These are phyloP conservation scores for Amylostereum areolatum DNA, from an alignment of 1,284 basidiomycete species.

Conservation along the genomic window DNA sequence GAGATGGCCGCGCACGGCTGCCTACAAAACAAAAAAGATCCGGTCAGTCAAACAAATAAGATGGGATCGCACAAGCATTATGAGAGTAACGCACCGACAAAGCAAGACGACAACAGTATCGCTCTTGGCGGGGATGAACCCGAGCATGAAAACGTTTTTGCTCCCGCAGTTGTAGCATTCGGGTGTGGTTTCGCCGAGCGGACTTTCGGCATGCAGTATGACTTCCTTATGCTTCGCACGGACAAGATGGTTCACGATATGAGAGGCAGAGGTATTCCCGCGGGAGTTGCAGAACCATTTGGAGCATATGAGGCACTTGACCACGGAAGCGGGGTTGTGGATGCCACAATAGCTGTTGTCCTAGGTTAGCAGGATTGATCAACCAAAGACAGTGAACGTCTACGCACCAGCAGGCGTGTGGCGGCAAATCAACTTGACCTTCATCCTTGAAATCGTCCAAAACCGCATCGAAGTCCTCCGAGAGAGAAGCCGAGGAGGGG, in stretches of 20 bases:
- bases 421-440: conserved; percentile 74
- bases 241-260: conserved; percentile 98
- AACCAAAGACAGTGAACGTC: neutral
- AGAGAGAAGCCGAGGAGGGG: conserved; percentile 36
- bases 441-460: conserved; percentile 87
- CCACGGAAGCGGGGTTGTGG: conserved; percentile 94
- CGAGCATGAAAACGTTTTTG: conserved; percentile 99
- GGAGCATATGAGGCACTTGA: conserved; percentile 91
- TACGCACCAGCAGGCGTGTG: conserved; percentile 90
- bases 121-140: conserved; percentile 98
- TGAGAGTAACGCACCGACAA: conserved; percentile 65
- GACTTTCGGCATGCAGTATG: conserved; percentile 90
- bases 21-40: conserved; percentile 31
- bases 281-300: conserved; percentile 99
- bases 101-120: conserved; percentile 99
- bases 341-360: conserved; percentile 91
- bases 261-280: conserved; percentile 95
- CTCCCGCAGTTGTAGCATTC: conserved; percentile 99
- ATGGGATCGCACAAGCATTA: neutral
- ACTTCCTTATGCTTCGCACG: conserved; percentile 99
- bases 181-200: conserved; percentile 94
- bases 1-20: conserved; percentile 98
- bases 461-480: conserved; percentile 83
- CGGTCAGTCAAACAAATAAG: neutral
- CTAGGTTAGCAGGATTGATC: neutral